Percentiles rank a stretch among this genome's conserved stretches.
Evolutionary conservation across 164 flowering plant genomes (phyloP).

Genomic region (Magnolia changhungtana): DNA sequence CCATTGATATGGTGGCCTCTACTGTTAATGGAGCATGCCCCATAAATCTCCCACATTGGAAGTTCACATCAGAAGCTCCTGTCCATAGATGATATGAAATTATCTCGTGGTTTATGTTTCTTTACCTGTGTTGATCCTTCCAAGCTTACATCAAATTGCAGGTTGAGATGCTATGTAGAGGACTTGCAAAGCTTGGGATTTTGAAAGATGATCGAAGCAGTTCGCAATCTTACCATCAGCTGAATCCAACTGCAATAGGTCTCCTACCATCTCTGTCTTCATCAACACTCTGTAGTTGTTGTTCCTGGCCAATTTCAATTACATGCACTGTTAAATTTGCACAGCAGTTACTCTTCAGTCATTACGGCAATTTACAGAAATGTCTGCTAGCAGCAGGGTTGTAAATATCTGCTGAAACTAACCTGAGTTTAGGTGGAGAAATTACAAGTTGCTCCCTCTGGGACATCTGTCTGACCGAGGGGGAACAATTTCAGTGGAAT

Average conservation of each 20-base stretch:
- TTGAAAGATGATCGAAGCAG: conserved; percentile 40
- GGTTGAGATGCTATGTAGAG: conserved; percentile 67
- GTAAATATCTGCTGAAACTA: too few relatives aligned
- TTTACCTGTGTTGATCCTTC: not conserved
- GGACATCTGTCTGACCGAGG: too few relatives aligned
- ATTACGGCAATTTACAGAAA: too few relatives aligned
- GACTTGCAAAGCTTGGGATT: conserved; percentile 71
- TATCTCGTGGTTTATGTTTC: not conserved
- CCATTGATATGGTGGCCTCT: not conserved
- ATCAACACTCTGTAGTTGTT: not conserved
- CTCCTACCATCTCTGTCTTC: not conserved
- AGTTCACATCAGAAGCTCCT: not conserved
- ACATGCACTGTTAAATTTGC: not conserved
- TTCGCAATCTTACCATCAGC: conserved; percentile 44
- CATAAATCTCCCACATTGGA: not conserved
- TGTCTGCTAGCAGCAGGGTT: too few relatives aligned
- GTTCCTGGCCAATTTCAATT: not conserved
- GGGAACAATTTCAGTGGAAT: too few relatives aligned
- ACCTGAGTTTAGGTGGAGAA: too few relatives aligned
- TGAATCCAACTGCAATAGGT: conserved; percentile 97
- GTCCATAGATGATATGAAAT: not conserved
- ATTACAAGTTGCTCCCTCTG: too few relatives aligned
- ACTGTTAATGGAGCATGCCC: not conserved
- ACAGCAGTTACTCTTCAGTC: not conserved
- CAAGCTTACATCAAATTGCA: conserved; percentile 19